These are phyloP conservation scores for Pythium apleroticum DNA, from an alignment of 352 stramenopile genomes.

Conservation along the genomic window DNA sequence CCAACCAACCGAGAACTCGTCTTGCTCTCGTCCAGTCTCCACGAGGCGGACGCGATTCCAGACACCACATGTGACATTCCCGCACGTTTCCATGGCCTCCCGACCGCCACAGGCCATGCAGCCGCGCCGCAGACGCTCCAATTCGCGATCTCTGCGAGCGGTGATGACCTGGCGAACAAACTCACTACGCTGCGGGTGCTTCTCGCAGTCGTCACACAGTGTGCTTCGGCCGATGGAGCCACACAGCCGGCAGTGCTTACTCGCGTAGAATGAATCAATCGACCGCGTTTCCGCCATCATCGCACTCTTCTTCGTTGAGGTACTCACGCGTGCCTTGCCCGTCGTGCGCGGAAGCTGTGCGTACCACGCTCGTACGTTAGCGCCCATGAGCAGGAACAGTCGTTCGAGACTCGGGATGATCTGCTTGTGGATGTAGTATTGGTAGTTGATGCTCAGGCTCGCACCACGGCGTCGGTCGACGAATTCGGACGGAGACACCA, in stretches of 20 bases:
- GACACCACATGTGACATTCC: conserved; percentile 57
- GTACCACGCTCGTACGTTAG: conserved; percentile 80
- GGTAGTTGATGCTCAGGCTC: conserved; percentile 77
- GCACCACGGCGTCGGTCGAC: conserved; percentile 28
- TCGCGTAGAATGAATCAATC: conserved; percentile 86
- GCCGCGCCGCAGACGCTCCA: conserved; percentile 36
- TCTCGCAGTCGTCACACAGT: conserved; percentile 53
- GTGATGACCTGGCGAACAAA: conserved; percentile 54
- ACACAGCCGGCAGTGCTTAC: conserved; percentile 78
- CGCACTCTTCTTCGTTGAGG: conserved; percentile 10
- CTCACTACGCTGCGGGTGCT: conserved; percentile 64
- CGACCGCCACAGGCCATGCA: conserved; percentile 59
- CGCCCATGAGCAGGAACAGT: conserved; percentile 76
- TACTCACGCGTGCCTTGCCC: conserved; percentile 50
- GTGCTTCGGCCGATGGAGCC: conserved; percentile 52
- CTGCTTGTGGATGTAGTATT: conserved; percentile 94
- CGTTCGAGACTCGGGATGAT: conserved; percentile 78
- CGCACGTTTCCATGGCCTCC: conserved; percentile 43
- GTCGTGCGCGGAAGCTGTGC: conserved; percentile 49
- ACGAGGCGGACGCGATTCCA: conserved; percentile 63
- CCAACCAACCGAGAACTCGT: conserved; percentile 15
- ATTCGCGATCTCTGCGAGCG: conserved; percentile 39
- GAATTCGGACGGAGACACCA: conserved; percentile 81
- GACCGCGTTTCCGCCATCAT: conserved; percentile 33
- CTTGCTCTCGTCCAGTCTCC: conserved; percentile 6